Percentiles rank a stretch among this genome's conserved stretches.
Evolutionary conservation across 169 alveolate species (phyloP).

Genomic region (Plasmodium billcollinsi): DNA sequence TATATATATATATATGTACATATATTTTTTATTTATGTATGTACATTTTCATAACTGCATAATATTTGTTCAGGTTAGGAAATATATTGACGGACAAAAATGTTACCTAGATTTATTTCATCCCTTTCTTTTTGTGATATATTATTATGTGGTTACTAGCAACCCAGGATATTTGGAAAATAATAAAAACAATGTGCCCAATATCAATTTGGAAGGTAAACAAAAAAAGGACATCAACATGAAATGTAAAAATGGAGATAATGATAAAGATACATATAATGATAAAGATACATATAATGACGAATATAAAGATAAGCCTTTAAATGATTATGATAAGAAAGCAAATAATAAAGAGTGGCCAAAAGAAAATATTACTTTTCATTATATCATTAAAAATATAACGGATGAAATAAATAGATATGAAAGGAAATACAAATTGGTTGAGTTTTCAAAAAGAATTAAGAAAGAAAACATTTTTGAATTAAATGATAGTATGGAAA

Average conservation of each 20-base stretch:
- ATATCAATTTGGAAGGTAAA: not conserved
- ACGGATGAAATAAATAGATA: conserved; percentile 28
- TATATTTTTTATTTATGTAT: not conserved
- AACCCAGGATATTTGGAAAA: conserved; percentile 53
- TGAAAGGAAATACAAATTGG: conserved; percentile 32
- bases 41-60: too few species aligned
- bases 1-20: not conserved
- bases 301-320: not conserved
- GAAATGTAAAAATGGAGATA: not conserved
- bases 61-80: conserved; percentile 10
- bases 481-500: conserved; percentile 12
- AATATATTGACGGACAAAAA: not conserved
- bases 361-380: conserved; percentile 20
- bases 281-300: not conserved
- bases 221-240: not conserved
- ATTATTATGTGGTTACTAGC: conserved; percentile 53
- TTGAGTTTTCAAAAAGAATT: conserved; percentile 11
- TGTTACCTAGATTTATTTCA: conserved; percentile 19
- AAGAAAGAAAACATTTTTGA: conserved; percentile 27
- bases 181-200: not conserved
- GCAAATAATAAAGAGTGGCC: not conserved
- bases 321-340: not conserved
- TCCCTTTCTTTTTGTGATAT: conserved; percentile 32
- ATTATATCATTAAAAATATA: conserved; percentile 34
- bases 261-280: not conserved